Base-by-base conservation (phyloP, 2,329 filamentous ascomycete species). In the Fusarium subglutinans region DNA sequence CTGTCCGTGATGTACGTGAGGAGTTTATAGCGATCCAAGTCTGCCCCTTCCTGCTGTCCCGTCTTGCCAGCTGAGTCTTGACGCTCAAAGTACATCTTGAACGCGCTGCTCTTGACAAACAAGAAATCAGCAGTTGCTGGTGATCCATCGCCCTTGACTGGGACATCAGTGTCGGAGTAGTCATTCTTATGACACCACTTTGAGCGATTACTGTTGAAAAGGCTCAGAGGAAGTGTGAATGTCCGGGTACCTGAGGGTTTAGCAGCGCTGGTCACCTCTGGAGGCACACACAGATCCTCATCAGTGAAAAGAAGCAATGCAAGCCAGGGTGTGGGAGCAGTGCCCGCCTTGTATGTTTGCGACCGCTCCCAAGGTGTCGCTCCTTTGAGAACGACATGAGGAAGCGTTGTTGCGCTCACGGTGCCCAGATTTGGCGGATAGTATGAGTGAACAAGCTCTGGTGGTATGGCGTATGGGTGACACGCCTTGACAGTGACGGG, bases 1-100 rank as follows among this genome's bases (percentile, higher is more conserved):
- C 53, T 56, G 2, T 56, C 38, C 2, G 53, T 56, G 1, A 56
- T 56, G 26, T 56, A 56, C 6, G 53, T 44, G 17, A 56, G 53
- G 22, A 56, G 53, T n/a, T 56, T 44, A n/a, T 56, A 56, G 11
- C 53, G 53, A 1, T 56, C 53, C 6, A 56, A 33, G 8, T 56
- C 53, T 0, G 22, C 4, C 2, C 11, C 38, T 1, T 2, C 26
- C 5, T 56, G 53, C 6, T 28, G 26, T 0, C 0, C 26, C 4
- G 38, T 24, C 17, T 56, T 56, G 3, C 26, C 53, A 0, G 26
- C 4, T 6, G 38, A 33, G 53, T 56, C 38, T 56, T 56, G 53
- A 12, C 38, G 53, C 38, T 56, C 53, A 24, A 56, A 56, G 20
- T 56, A 56, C 53, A 56, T 56, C 53, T 56, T 56, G 38, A 44